Base-by-base conservation (phyloP, 345 rosid genomes). In the Rhodomyrtus tomentosa region DNA sequence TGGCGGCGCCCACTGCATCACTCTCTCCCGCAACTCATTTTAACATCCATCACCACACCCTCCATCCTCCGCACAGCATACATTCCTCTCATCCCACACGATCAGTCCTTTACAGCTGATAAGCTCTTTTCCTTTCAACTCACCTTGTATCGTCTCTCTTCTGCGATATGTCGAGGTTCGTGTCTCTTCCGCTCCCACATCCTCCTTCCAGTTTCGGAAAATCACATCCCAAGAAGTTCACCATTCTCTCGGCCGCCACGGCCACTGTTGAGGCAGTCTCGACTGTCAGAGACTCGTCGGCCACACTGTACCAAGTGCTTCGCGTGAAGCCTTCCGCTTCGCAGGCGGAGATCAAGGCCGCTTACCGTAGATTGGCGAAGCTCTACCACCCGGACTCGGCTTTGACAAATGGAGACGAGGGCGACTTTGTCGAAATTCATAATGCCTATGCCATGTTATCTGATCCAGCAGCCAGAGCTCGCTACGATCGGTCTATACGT, bases 381-480 rank as follows among this genome's bases (percentile, higher is more conserved):
- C 81, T 51, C 18, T 85, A 68, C 84, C 87, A 85, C 82, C 87
- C 87, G 2, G 87, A 85, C 45, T 45, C 84, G 18, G 53, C 84
- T 27, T 38, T 53, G 7, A 21, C 20, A 0, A 53, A 20, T 1
- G 27, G 50, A 40, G 50, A 29, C 8, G 15, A 55, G 32, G 81
- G 81, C 1, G 56, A 72, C 5, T 89, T 89, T 53, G 50, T 82
- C 6, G 74, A 81, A 27, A 87, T 87, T 80, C 85, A 84, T 81
- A 54, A 82, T 53, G 90, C 89, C 40, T 84, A 89, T 22, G 85
- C 90, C 40, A 87, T 85, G 7, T 82, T 87, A 20, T 89, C 90
- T 18, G 85, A 89, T 68, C 87, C 86, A 8, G 82, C 81, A 6
- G 86, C 89, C 36, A 82, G 89, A 80, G 85, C 81, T 32, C 85